Evolutionary conservation across 192 early-diverging fungal species (phyloP).

Genomic region (Entomortierella chlamydospora): DNA sequence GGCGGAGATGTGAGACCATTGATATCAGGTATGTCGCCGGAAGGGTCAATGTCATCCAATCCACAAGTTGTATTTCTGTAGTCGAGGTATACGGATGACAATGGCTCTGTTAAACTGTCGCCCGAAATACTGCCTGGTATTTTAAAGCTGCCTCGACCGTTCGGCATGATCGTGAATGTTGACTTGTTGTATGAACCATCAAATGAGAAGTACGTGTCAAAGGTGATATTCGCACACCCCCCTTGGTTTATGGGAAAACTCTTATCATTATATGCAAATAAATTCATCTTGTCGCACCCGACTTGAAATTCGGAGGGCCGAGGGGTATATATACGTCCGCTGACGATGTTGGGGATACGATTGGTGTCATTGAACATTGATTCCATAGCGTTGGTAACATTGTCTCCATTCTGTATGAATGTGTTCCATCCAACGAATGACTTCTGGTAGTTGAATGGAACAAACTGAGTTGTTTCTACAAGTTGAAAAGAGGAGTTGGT

Average conservation of each 20-base stretch:
- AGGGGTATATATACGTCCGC: not conserved
- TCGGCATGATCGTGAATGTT: not conserved
- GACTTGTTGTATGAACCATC: no score
- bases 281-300: not conserved
- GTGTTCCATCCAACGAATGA: not conserved
- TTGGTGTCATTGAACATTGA: not conserved
- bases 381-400: not conserved
- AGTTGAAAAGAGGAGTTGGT: not conserved
- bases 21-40: not conserved
- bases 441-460: no score
- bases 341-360: not conserved
- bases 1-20: not conserved
- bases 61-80: not conserved
- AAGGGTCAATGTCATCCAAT: not conserved
- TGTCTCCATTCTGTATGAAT: not conserved
- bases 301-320: not conserved
- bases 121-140: no score
- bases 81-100: no score
- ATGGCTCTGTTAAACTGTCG: no score
- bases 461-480: not conserved
- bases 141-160: not conserved
- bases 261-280: not conserved
- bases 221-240: not conserved
- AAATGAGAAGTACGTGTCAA: not conserved
- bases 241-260: not conserved